Evolutionary conservation across 257 asterid genomes (phyloP), one percentile per base, ranked within the genome.

Genomic region (Linaria vulgaris): DNA sequence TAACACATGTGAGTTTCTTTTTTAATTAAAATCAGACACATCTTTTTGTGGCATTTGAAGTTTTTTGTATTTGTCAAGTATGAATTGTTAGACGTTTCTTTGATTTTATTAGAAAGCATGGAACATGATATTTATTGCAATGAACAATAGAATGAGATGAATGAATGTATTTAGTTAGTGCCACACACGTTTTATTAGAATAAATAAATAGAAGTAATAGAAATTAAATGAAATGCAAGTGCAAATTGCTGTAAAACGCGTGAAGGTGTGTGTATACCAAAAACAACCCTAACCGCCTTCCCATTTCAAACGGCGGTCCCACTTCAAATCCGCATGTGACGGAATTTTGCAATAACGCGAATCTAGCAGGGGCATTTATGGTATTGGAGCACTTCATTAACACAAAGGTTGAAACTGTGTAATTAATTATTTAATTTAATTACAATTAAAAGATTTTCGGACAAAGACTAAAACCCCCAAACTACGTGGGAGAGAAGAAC

Each of bases 401-500:
- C n/a, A 70, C 60, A 56, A 57, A 56, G 64, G 23, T 51, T 64
- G 59, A 47, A 27, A 66, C 57, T 57, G 47, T 69, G 48, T 14
- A 12, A 49, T 17, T 69, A 71, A 41, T 27, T 31, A 39, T 17
- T 6, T 19, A 7, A 48, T 41, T 9, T 31, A 66, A 44, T 61
- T 6, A 2, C 34, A 27, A 2, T 27, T 6, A 27, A 27, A 27
- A 27, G 3, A 27, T 27, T 27, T 61, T 64, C 74, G 55, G 78
- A 48, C 59, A 68, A 77, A 69, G 95, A 82, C 86, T 82, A 76
- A 79, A 79, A 76, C 87, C 86, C 41, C 41, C 41, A 60, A 76
- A 83, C 81, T 74, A 76, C 88, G 88, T 80, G 95, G 84, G 76
- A 73, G 73, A 56, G 74, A 70, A 51, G 69, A 68, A 11, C 12